A percentile compares a stretch with the other conserved stretches of the same genome.
phyloP scores from a whole-genome alignment of 371 early-diverging fungal genomes.

The Apophysomyces elegans region DNA sequence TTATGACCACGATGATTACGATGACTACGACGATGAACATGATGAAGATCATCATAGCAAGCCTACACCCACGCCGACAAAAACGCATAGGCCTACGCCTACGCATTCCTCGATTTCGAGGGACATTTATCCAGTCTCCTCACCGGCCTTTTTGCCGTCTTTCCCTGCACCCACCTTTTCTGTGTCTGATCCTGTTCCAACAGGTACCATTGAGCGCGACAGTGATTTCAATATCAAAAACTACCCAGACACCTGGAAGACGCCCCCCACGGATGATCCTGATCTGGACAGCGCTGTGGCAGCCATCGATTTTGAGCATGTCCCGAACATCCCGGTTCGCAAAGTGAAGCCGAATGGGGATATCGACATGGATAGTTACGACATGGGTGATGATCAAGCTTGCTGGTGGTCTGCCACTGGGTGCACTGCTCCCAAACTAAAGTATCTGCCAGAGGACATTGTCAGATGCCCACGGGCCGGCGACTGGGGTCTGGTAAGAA shows the following conservation, averaged over 20 bases:
- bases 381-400: slow-evolving; percentile 21
- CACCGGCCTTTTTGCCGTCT: slow-evolving; percentile 19
- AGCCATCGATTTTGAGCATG: slow-evolving; percentile 48
- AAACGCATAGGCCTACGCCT: slow-evolving; percentile 2
- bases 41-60: slow-evolving; percentile 11
- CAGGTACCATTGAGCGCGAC: slow-evolving; percentile 19
- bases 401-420: slow-evolving; percentile 31
- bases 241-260: slow-evolving; percentile 29
- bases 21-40: background rate
- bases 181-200: slow-evolving; percentile 15
- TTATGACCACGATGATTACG: slow-evolving; percentile 6
- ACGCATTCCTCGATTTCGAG: slow-evolving; percentile 8
- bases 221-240: slow-evolving; percentile 17
- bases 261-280: slow-evolving; percentile 28
- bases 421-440: slow-evolving; percentile 20
- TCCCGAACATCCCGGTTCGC: slow-evolving; percentile 40
- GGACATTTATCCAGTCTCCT: slow-evolving; percentile 13
- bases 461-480: slow-evolving; percentile 18
- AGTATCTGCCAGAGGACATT: slow-evolving; percentile 23
- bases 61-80: background rate
- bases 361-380: slow-evolving; percentile 26
- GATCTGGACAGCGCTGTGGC: slow-evolving; percentile 41
- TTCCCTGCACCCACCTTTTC: slow-evolving; percentile 14
- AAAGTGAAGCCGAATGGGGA: slow-evolving; percentile 18
- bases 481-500: slow-evolving; percentile 14